These are phyloP conservation scores for Candolleomyces aberdarensis DNA, from an alignment of 768 basidiomycete species.

Conservation along the genomic window DNA sequence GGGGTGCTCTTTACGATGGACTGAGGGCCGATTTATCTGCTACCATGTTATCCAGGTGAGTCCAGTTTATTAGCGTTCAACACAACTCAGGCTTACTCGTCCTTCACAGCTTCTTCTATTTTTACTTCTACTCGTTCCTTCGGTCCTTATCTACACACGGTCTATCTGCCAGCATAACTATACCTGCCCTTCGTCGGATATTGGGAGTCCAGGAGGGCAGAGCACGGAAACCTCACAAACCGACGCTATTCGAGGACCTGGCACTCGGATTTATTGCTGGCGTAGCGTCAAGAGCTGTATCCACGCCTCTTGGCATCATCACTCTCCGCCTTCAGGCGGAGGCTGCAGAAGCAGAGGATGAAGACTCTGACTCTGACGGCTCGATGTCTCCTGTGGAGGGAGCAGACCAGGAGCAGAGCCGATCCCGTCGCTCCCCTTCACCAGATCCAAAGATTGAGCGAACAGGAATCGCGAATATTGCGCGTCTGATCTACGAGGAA, in stretches of 20 bases:
- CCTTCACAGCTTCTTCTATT: conserved; percentile 51
- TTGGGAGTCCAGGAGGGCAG: background rate
- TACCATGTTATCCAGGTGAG: conserved; percentile 52
- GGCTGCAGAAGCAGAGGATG: conserved; percentile 30
- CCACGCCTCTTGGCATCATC: conserved; percentile 54
- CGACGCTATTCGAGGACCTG: conserved; percentile 46
- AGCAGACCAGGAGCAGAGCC: background rate
- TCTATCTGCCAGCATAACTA: conserved; percentile 11
- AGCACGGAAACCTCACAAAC: conserved; percentile 24
- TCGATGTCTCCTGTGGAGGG: conserved; percentile 3
- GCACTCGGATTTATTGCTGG: conserved; percentile 55
- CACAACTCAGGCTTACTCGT: background rate
- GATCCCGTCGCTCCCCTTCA: background rate
- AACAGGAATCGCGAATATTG: conserved; percentile 26
- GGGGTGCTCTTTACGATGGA: conserved; percentile 46
- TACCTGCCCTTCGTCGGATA: background rate
- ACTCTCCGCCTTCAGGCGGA: conserved; percentile 53
- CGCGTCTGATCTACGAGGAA: conserved; percentile 43
- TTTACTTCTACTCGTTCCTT: conserved; percentile 54
- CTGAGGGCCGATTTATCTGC: conserved; percentile 50
- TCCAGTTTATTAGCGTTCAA: background rate
- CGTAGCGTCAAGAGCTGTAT: conserved; percentile 50
- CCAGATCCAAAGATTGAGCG: background rate
- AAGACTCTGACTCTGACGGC: conserved; percentile 13
- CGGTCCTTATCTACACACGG: conserved; percentile 36